A percentile compares a stretch with the other conserved stretches of the same genome.
These are phyloP conservation scores for Fusarium sp. DNA, from an alignment of 2,329 filamentous ascomycete species.

Conservation along the genomic window DNA sequence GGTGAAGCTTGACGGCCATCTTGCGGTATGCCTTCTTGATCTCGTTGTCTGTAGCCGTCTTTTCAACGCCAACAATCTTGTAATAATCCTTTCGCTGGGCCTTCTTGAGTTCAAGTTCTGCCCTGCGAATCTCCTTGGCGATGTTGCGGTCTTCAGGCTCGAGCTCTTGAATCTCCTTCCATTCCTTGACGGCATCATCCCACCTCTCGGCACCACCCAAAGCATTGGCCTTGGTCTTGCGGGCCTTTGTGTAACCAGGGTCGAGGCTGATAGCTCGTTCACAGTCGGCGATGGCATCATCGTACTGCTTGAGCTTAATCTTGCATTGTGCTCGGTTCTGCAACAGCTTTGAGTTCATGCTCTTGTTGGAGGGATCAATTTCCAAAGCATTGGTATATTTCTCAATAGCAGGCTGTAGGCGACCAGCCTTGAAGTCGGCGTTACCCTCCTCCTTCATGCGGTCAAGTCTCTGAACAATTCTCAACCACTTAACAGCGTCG, in stretches of 20 bases:
- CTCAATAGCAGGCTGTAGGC: conserved; percentile 82
- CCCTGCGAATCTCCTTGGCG: conserved; percentile 85
- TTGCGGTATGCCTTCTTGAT: conserved; percentile 99
- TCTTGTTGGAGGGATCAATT: conserved; percentile 88
- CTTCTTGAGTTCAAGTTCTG: conserved; percentile 97
- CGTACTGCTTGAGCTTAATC: conserved; percentile 85
- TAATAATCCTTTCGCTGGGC: conserved; percentile 98
- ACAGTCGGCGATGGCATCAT: conserved; percentile 85
- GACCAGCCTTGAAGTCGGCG: conserved; percentile 84
- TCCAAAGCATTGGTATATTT: conserved; percentile 86
- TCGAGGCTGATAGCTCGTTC: conserved; percentile 86
- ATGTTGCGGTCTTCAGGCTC: conserved; percentile 86
- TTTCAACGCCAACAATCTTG: conserved; percentile 91
- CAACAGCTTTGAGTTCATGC: conserved; percentile 92
- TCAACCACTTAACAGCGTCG: conserved; percentile 87
- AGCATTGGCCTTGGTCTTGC: conserved; percentile 93
- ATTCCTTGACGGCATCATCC: conserved; percentile 90
- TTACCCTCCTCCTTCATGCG: conserved; percentile 96
- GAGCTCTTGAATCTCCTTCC: conserved; percentile 85
- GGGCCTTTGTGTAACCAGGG: conserved; percentile 86
- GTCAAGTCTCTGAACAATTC: conserved; percentile 90
- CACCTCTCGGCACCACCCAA: conserved; percentile 86
- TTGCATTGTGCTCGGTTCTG: conserved; percentile 92
- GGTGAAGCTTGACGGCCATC: conserved; percentile 92
- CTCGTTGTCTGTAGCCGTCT: conserved; percentile 83